Conservation (phyloP, 192 early-diverging fungal genomes). For the Coemansia sp. region DNA sequence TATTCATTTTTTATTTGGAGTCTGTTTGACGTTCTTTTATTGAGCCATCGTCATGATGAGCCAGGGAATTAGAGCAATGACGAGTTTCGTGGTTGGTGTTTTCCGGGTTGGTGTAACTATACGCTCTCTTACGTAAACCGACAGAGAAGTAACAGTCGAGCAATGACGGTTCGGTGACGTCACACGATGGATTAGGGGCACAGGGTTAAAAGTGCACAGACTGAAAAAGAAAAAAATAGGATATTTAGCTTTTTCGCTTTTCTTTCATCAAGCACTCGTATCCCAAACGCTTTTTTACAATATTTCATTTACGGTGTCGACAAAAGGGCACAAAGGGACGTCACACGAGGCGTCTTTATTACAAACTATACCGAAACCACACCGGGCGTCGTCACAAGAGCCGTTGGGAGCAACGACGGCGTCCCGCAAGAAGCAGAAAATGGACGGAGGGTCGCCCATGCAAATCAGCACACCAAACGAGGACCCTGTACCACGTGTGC, state of each 20-base stretch:
- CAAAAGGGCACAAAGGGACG: slow-evolving; percentile 20
- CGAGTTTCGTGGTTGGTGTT: no score
- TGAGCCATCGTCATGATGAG: no score
- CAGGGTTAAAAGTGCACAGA: neutral
- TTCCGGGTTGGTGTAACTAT: no score
- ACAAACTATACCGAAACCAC: neutral
- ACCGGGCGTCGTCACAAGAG: slow-evolving; percentile 8
- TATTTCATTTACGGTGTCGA: slow-evolving; percentile 7
- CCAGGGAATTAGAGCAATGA: no score
- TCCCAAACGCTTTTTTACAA: neutral
- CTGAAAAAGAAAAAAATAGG: no score
- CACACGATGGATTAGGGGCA: neutral
- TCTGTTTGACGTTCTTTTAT: no score
- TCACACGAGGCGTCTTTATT: slow-evolving; percentile 43
- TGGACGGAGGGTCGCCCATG: slow-evolving; percentile 42
- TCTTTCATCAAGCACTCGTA: neutral
- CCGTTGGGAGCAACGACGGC: slow-evolving; percentile 39
- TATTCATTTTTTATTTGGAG: no score
- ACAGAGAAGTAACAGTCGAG: neutral
- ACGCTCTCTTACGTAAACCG: no score
- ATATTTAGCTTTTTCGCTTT: neutral
- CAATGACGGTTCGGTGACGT: neutral
- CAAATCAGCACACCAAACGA: slow-evolving; percentile 33
- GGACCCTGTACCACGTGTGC: slow-evolving; percentile 9
- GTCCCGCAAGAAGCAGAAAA: slow-evolving; percentile 28